Conservation (phyloP, 257 asterid species). For the Ligustrum vulgare region DNA sequence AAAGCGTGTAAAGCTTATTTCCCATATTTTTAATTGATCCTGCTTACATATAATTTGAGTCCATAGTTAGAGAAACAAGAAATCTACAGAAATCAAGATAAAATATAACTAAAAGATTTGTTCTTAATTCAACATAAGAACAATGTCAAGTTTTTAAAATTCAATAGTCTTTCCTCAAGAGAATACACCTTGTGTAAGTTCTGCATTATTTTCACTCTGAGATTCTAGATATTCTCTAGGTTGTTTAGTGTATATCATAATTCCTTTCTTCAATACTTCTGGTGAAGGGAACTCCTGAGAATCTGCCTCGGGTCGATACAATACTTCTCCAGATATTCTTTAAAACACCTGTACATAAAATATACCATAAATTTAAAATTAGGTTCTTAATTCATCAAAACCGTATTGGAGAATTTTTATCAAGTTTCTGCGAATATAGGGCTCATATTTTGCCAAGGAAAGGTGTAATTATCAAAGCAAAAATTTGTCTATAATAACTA, state of each 20-base stretch:
- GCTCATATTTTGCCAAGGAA: background rate
- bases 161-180: background rate
- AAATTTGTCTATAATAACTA: no score
- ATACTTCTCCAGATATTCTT: slow-evolving; percentile 14
- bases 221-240: slow-evolving; percentile 11
- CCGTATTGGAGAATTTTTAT: background rate
- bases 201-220: background rate
- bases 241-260: slow-evolving; percentile 29
- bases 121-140: background rate
- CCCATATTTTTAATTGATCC: background rate
- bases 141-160: background rate
- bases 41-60: background rate
- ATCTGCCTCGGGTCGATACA: slow-evolving; percentile 24
- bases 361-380: background rate
- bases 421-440: no score
- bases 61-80: background rate
- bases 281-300: slow-evolving; percentile 26
- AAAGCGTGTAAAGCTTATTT: slow-evolving; percentile 7
- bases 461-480: no score
- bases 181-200: background rate
- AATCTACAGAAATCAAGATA: background rate
- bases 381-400: no score
- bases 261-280: slow-evolving; percentile 6
- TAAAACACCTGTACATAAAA: slow-evolving; percentile 24
- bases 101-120: background rate